phyloP scores from a whole-genome alignment of 768 basidiomycete species.

The Pisolithus tinctorius region DNA sequence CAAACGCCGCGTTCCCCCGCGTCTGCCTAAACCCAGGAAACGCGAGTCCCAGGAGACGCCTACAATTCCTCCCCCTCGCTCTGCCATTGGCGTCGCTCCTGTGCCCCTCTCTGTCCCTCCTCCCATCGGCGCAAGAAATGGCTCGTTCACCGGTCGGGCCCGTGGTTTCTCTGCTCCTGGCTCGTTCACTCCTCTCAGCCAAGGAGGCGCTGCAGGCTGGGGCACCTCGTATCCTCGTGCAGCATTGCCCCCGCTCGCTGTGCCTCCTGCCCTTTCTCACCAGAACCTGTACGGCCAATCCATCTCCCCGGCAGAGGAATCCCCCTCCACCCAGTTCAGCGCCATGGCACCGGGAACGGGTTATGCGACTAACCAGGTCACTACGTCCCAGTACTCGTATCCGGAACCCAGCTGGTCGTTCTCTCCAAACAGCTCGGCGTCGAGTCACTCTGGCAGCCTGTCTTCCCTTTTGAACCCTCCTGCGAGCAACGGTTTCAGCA shows the following conservation, averaged over 20 bases:
- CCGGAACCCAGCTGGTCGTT: constrained; percentile 53
- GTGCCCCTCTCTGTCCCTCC: constrained; percentile 63
- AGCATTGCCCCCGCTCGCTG: constrained; percentile 74
- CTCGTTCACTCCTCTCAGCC: constrained; percentile 66
- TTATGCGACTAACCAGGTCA: constrained; percentile 26
- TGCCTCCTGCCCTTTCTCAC: constrained; percentile 65
- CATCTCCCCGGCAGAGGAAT: constrained; percentile 65
- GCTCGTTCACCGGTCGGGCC: constrained; percentile 47
- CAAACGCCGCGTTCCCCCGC: constrained; percentile 92
- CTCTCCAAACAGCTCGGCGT: constrained; percentile 44
- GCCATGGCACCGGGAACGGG: constrained; percentile 30
- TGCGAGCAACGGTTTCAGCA: constrained; percentile 31
- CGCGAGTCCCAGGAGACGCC: constrained; percentile 65
- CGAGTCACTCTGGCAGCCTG: constrained; percentile 64
- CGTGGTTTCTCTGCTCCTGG: constrained; percentile 83
- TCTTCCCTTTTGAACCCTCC: constrained; percentile 76
- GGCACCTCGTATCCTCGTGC: constrained; percentile 51
- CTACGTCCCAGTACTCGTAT: constrained; percentile 58
- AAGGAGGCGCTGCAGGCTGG: constrained; percentile 53
- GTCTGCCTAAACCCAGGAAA: constrained; percentile 82
- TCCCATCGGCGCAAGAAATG: constrained; percentile 28
- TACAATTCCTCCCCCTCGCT: constrained; percentile 67
- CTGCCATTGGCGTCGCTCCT: constrained; percentile 63
- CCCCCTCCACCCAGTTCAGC: constrained; percentile 44
- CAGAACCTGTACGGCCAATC: constrained; percentile 61